phyloP scores from a whole-genome alignment of 208 protist genomes.

The Kentomonas sorsogonicus region DNA sequence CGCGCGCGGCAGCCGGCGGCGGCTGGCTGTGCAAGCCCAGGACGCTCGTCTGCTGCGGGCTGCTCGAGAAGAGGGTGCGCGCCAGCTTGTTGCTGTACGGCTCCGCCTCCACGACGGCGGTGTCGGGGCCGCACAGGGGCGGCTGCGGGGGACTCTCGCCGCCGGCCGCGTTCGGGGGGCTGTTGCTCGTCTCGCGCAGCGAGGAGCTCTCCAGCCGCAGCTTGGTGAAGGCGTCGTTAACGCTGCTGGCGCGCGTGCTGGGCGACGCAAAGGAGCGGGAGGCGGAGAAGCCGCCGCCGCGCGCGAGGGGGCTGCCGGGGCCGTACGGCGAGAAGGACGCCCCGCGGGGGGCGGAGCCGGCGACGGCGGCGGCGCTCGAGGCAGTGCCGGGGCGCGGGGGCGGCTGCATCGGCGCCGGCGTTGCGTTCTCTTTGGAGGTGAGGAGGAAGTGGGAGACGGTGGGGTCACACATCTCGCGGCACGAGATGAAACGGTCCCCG shows the following conservation, averaged over 20 bases:
- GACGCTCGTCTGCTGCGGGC: slow-evolving; percentile 63
- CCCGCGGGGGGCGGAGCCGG: neutral
- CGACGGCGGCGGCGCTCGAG: neutral
- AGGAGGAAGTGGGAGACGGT: slow-evolving; percentile 72
- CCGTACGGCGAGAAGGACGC: neutral
- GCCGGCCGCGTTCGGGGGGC: no score
- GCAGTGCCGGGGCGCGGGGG: neutral
- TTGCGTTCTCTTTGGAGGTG: slow-evolving; percentile 63
- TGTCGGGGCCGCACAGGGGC: neutral
- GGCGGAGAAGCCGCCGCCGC: slow-evolving; percentile 11
- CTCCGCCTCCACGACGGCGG: slow-evolving; percentile 38
- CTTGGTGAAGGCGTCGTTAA: slow-evolving; percentile 31
- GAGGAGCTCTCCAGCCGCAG: slow-evolving; percentile 32
- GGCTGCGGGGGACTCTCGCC: neutral
- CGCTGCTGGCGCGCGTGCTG: neutral
- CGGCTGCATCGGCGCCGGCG: slow-evolving; percentile 30
- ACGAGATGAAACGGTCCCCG: slow-evolving; percentile 71
- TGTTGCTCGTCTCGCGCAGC: no score
- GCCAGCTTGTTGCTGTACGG: slow-evolving; percentile 76
- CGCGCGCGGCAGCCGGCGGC: neutral
- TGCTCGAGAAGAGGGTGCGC: slow-evolving; percentile 61
- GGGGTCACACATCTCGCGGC: slow-evolving; percentile 44
- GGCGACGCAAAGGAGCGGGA: slow-evolving; percentile 13
- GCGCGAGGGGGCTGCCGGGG: no score
- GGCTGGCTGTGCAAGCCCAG: slow-evolving; percentile 30